phyloP scores from a whole-genome alignment of 192 early-diverging fungal species.

The Podila epicladia region DNA sequence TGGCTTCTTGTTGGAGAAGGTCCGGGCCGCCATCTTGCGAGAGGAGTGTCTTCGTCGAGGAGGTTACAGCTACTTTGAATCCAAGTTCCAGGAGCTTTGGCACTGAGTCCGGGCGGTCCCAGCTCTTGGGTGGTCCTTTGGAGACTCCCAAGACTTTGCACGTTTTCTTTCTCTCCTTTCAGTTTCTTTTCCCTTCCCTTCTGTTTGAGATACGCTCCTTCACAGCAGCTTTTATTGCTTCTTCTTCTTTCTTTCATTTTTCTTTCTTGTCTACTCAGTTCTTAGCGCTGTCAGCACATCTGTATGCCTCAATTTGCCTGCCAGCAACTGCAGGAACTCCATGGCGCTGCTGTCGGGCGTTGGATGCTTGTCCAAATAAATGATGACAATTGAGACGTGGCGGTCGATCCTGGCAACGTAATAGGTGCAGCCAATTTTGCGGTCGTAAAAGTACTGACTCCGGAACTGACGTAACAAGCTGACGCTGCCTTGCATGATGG shows the following conservation, averaged over 20 bases:
- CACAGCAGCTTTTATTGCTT: not conserved
- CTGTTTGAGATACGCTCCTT: not conserved
- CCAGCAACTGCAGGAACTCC: slow-evolving; percentile 53
- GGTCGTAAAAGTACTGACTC: slow-evolving; percentile 59
- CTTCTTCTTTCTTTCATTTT: not conserved
- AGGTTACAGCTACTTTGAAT: not conserved
- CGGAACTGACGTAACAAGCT: slow-evolving; percentile 45
- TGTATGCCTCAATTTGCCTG: slow-evolving; percentile 37
- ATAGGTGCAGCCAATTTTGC: slow-evolving; percentile 59
- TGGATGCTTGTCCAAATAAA: slow-evolving; percentile 58
- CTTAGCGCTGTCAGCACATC: slow-evolving; percentile 24
- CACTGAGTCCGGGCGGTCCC: too few species aligned
- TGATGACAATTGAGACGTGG: slow-evolving; percentile 60
- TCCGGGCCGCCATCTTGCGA: not conserved
- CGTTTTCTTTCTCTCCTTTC: not conserved
- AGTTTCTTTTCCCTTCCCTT: not conserved
- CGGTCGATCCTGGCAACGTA: slow-evolving; percentile 58
- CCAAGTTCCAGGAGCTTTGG: not conserved
- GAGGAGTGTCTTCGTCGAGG: not conserved
- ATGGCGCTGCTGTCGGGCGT: slow-evolving; percentile 54
- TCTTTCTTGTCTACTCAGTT: slow-evolving; percentile 7
- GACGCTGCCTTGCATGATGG: slow-evolving; percentile 62
- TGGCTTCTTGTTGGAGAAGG: slow-evolving; percentile 6
- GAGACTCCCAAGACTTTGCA: too few species aligned
- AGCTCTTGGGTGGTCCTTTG: too few species aligned